Base-by-base conservation (phyloP, 768 basidiomycete genomes). In the Mycena rosella region DNA sequence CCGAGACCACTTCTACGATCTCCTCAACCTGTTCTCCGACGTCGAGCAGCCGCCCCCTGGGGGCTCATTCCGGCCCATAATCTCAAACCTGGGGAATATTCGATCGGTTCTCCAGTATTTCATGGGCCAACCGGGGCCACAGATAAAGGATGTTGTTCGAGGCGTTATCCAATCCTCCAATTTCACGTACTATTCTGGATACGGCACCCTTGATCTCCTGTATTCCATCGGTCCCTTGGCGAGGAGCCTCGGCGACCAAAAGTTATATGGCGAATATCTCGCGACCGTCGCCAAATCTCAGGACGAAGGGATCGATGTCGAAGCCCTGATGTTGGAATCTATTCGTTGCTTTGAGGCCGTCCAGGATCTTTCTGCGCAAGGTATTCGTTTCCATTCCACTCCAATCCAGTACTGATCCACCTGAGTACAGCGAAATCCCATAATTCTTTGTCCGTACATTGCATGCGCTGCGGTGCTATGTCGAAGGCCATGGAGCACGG, bases 141-240 rank as follows among this genome's bases (percentile, higher is more conserved):
- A 36, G n/a, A 22, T 15, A 5, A 54, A 54, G 22, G 34, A 14
- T n/a, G 53, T 34, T 22, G 34, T 38, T 10, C 53, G 53, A 1
- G 53, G 34, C n/a, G 38, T 36, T 20, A 54, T 54, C n/a, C 53
- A 54, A 20, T 20, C 32, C 3, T 54, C 53, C 9, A 54, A 54
- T 34, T 54, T 54, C 22, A 54, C 52, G 2, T 53, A 53, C 11
- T 53, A 32, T 14, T 20, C 29, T 10, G 52, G 52, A n/a, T 53
- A 53, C 32, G 53, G 53, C 13, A 54, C 53, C 3, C 34, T 54
- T 22, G 53, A 54, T 54, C 53, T 54, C n/a, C n/a, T 54, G 22
- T 34, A 13, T 18, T 54, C 53, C 34, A 32, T 54, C 4, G 34
- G 38, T 36, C 9, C 24, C 34, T 26, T 54, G 34, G 32, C 53